Base-by-base conservation (phyloP, 2,329 filamentous ascomycete species). In the Aureobasidium sp. region DNA sequence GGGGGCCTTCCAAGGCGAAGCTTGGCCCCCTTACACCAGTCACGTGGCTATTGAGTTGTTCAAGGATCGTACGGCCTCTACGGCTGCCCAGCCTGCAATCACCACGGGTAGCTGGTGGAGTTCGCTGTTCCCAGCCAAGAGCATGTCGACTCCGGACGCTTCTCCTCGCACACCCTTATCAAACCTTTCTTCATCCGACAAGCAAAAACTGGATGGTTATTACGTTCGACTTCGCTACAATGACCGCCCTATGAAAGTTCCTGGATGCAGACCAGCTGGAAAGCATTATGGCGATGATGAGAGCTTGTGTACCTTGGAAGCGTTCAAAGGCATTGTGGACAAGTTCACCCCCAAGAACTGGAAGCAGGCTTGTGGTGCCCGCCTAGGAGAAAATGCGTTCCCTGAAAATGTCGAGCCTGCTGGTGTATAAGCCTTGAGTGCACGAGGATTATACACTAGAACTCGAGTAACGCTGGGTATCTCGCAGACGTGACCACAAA, bases 161-260 rank as follows among this genome's bases (percentile, higher is more conserved):
- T 65, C 70, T 11, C 22, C 60, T 17, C 83, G 89, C 47, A 86
- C 82, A 68, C 79, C 79, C 14, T 78, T 81, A 6, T 69, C 77
- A 1, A 77, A 84, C 14, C 76, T 94, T 61, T 80, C 78, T 0
- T 74, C 79, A 0, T 70, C 75, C 1, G 84, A 92, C 67, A 84
- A 80, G 67, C 74, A 78, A 17, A 81, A 79, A 60, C 74, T 95
- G 12, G 79, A 88, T 29, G 87, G 85, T 1, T 91, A 95, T 78
- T 99, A 89, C 74, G 93, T 99, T 15, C 86, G 94, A 19, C 74
- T 99, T 62, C 84, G 92, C 56, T 99, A 96, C 75, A 99, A 99
- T 69, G 94, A 97, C 72, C 80, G 82, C 59, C 83, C 91, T 3
- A 84, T 97, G 70, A 84, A 81, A 15, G 81, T 99, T 19, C 93